Percentiles rank a stretch among this genome's conserved stretches.
These are phyloP conservation scores for Heterobasidion parviporum DNA, from an alignment of 1,284 basidiomycete genomes.

Conservation along the genomic window DNA sequence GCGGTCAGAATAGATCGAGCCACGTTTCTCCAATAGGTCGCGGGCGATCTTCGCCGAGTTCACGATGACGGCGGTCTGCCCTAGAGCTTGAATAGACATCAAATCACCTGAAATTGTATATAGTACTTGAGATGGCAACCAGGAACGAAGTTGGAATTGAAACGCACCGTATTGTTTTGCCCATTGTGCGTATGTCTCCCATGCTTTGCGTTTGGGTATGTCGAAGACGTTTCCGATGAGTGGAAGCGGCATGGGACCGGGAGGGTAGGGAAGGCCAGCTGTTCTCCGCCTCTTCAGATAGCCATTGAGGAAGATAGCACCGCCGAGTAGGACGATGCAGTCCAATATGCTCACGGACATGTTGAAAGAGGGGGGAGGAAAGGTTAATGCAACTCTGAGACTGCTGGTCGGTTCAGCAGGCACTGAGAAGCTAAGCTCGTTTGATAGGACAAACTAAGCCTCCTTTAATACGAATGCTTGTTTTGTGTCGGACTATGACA, in stretches of 20 bases:
- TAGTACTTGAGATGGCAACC: background rate
- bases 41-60: slow-evolving; percentile 12
- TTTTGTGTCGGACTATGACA: no score
- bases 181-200: slow-evolving; percentile 24
- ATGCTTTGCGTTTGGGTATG: slow-evolving; percentile 23
- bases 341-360: no score
- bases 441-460: no score
- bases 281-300: no score
- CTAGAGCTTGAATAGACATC: slow-evolving; percentile 13
- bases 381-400: no score
- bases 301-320: no score
- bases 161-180: slow-evolving; percentile 15
- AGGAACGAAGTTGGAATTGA: background rate
- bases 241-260: slow-evolving; percentile 22
- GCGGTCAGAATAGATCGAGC: slow-evolving; percentile 14
- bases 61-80: slow-evolving; percentile 14
- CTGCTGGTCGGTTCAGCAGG: no score
- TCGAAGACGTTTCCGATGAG: slow-evolving; percentile 24
- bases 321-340: no score
- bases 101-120: slow-evolving; percentile 12
- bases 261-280: slow-evolving; percentile 10
- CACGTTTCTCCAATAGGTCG: slow-evolving; percentile 15
- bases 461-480: no score
- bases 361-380: no score
- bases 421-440: no score